phyloP scores from a whole-genome alignment of 1,139 yeast species.

The Candida freyschussii region DNA sequence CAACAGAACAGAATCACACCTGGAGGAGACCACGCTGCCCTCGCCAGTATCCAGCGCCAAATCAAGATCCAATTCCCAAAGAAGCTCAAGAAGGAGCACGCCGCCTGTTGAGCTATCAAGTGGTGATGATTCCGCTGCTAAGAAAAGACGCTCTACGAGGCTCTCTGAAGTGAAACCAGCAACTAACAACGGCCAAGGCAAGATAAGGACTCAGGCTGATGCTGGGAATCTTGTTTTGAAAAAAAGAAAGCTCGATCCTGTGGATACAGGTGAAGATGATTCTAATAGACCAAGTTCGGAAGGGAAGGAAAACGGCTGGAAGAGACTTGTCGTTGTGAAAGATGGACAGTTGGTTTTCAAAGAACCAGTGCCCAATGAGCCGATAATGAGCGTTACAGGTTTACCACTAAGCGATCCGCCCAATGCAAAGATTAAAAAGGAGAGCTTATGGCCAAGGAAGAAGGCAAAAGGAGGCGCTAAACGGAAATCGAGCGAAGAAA shows the following conservation, averaged over 20 bases:
- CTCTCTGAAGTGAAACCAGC: slow-evolving; percentile 4
- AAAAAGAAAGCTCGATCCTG: too few relatives aligned
- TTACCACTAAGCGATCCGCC: slow-evolving; percentile 63
- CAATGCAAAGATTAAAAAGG: slow-evolving; percentile 47
- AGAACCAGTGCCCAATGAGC: slow-evolving; percentile 56
- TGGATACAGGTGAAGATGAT: too few relatives aligned
- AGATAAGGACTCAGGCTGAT: not conserved
- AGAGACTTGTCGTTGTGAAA: not conserved
- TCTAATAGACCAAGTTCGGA: too few relatives aligned
- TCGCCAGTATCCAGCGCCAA: slow-evolving; percentile 12
- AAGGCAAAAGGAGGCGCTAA: slow-evolving; percentile 2
- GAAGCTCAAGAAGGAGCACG: slow-evolving; percentile 10
- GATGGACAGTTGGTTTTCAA: slow-evolving; percentile 18
- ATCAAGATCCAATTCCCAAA: slow-evolving; percentile 6
- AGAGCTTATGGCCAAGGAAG: slow-evolving; percentile 40
- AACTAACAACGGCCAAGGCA: slow-evolving; percentile 1
- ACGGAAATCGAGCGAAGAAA: slow-evolving; percentile 2
- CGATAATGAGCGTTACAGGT: slow-evolving; percentile 49
- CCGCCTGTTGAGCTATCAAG: slow-evolving; percentile 5
- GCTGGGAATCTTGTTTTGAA: not conserved
- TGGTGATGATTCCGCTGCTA: not conserved
- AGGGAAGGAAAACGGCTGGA: not conserved
- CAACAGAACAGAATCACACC: not conserved
- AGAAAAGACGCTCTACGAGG: slow-evolving; percentile 12
- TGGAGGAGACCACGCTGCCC: slow-evolving; percentile 10